Percentiles rank a stretch among this genome's conserved stretches.
Evolutionary conservation across 75 land plant species (phyloP).

Genomic region (Adiantum capillusveneris): DNA sequence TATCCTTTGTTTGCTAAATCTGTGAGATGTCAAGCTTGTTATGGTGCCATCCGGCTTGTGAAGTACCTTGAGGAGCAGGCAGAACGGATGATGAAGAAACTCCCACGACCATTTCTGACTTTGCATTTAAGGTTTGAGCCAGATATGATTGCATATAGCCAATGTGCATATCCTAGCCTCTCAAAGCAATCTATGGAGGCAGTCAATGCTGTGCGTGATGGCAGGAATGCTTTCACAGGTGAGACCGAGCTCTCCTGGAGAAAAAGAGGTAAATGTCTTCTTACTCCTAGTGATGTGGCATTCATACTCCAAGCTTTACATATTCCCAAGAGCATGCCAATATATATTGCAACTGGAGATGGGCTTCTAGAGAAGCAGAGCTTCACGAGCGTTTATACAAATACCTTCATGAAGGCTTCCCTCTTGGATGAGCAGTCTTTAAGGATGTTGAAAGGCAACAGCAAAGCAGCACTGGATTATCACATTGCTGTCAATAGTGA

Average conservation of each 20-base stretch:
- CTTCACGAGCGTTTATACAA: conserved; percentile 55
- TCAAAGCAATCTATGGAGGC: conserved; percentile 46
- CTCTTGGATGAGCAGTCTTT: conserved; percentile 47
- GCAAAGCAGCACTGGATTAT: conserved; percentile 87
- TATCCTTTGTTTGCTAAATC: conserved; percentile 64
- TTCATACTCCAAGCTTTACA: conserved; percentile 58
- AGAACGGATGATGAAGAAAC: conserved; percentile 37
- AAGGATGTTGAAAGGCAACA: conserved; percentile 60
- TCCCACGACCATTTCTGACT: conserved; percentile 80
- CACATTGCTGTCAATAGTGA: conserved; percentile 80
- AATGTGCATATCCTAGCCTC: conserved; percentile 57
- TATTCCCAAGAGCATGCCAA: conserved; percentile 54
- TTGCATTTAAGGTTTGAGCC: conserved; percentile 91
- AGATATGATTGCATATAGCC: conserved; percentile 93
- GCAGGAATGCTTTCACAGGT: conserved; percentile 56
- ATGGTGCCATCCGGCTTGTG: conserved; percentile 64
- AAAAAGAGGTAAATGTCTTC: conserved; percentile 84
- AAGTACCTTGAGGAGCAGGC: conserved; percentile 45
- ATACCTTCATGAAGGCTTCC: conserved; percentile 49
- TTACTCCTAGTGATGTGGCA: conserved; percentile 73
- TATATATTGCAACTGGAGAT: conserved; percentile 84
- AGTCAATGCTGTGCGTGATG: conserved; percentile 57
- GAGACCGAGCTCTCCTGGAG: conserved; percentile 58
- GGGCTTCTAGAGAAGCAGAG: conserved; percentile 64
- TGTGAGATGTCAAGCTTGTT: conserved; percentile 82